Percentiles rank a stretch among this genome's conserved stretches.
phyloP scores from a whole-genome alignment of 2,329 filamentous ascomycete genomes.

The Furcasterigmium furcatum region DNA sequence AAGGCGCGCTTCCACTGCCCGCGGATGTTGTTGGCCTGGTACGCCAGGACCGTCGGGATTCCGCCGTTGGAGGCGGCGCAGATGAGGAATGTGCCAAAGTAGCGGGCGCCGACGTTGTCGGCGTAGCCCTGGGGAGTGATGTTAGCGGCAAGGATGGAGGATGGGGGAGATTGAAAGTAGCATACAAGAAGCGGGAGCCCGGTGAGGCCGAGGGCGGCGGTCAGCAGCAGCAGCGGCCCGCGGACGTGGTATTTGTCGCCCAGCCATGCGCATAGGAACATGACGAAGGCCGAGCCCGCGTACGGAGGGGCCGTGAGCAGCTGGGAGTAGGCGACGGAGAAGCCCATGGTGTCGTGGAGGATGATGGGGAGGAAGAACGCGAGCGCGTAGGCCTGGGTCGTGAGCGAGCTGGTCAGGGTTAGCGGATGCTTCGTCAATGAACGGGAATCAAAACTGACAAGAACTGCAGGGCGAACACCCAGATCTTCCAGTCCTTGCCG shows the following conservation, averaged over 20 bases:
- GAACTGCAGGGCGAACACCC: conserved; percentile 28
- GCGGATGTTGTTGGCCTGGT: conserved; percentile 13
- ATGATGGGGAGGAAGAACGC: conserved; percentile 57
- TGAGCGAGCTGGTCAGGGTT: background rate
- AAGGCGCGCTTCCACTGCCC: conserved; percentile 13
- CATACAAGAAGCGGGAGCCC: background rate
- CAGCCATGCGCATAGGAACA: conserved; percentile 58
- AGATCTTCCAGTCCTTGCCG: conserved; percentile 73
- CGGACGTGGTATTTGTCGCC: conserved; percentile 62
- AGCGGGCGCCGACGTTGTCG: conserved; percentile 52
- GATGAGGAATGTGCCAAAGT: conserved; percentile 62
- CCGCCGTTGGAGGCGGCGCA: conserved; percentile 6
- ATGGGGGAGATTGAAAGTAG: conserved; percentile 27
- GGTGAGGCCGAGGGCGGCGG: conserved; percentile 54
- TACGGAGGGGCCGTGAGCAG: conserved; percentile 57
- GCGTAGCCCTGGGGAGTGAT: conserved; percentile 52
- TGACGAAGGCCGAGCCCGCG: conserved; percentile 58
- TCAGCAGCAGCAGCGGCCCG: conserved; percentile 57
- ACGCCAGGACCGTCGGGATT: conserved; percentile 9
- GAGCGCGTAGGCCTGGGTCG: conserved; percentile 31
- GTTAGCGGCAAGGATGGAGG: conserved; percentile 50
- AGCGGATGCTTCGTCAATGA: conserved; percentile 3
- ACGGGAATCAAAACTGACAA: conserved; percentile 29
- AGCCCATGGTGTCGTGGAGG: conserved; percentile 30
- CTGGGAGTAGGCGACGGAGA: conserved; percentile 35